phyloP scores from a whole-genome alignment of 768 basidiomycete genomes.

The Termitomyces sp. region DNA sequence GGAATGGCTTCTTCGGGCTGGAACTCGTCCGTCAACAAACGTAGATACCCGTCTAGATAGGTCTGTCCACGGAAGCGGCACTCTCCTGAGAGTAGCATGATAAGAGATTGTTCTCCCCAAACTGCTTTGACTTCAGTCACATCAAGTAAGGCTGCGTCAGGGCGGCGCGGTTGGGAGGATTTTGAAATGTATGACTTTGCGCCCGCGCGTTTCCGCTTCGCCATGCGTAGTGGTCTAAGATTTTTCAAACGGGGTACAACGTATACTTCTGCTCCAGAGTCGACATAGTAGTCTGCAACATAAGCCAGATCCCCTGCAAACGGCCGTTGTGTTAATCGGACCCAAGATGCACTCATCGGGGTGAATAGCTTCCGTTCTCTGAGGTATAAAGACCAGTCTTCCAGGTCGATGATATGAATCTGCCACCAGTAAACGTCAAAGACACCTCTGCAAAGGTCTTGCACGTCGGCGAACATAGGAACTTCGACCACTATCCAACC shows the following conservation, averaged over 20 bases:
- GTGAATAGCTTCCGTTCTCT: not conserved
- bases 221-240: not conserved
- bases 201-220: not conserved
- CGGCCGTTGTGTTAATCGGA: not conserved
- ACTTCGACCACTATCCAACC: not conserved
- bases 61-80: not conserved
- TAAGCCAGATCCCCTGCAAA: constrained; percentile 1
- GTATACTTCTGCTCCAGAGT: not conserved
- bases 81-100: too few species aligned
- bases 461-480: not conserved
- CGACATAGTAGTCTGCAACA: not conserved
- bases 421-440: not conserved
- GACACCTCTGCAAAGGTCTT: not conserved
- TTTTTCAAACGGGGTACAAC: not conserved
- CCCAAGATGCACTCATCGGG: not conserved
- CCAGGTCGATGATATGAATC: not conserved
- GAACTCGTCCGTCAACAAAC: not conserved
- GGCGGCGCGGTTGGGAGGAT: not conserved
- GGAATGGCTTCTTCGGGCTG: not conserved
- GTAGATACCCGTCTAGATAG: not conserved
- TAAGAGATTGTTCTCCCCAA: not conserved
- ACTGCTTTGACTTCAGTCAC: not conserved
- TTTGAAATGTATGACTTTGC: too few species aligned
- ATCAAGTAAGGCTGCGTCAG: not conserved
- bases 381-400: not conserved